A percentile compares a stretch with the other conserved stretches of the same genome.
Conservation (phyloP, 2,329 filamentous ascomycete species). For the Trichoderma koningii region DNA sequence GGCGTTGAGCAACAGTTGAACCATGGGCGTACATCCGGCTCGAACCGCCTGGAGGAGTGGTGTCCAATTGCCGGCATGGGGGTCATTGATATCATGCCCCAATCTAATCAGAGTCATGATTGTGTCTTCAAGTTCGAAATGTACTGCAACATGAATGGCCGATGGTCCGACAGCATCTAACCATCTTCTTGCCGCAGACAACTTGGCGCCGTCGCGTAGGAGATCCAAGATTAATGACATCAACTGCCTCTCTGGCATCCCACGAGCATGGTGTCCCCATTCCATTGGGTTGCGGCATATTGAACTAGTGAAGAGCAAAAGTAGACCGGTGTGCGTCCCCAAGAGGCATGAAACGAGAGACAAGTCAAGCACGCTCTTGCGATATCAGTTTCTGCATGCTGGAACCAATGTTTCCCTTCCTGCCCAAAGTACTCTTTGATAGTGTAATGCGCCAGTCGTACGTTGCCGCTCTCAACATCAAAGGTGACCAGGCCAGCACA, state of each 20-base stretch:
- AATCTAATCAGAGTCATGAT: background rate
- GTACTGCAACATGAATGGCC: background rate
- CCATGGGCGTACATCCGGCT: background rate
- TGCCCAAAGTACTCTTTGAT: conserved; percentile 15
- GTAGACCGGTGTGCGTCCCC: too few relatives aligned
- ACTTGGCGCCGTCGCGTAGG: background rate
- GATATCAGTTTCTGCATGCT: background rate
- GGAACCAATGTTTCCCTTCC: background rate
- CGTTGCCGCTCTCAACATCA: background rate
- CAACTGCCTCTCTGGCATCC: background rate
- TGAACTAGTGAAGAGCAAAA: too few relatives aligned
- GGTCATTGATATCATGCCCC: background rate
- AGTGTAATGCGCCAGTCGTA: conserved; percentile 20
- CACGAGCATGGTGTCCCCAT: background rate
- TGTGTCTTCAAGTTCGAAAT: background rate
- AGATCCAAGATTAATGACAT: background rate
- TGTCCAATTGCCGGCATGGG: background rate
- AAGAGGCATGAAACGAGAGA: conserved; percentile 22
- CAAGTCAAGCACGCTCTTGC: conserved; percentile 7
- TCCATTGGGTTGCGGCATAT: too few relatives aligned
- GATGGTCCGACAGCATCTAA: too few relatives aligned
- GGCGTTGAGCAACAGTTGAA: background rate
- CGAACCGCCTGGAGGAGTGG: background rate
- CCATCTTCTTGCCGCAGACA: too few relatives aligned
- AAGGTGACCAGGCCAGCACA: conserved; percentile 17